A percentile compares a stretch with the other conserved stretches of the same genome.
Evolutionary conservation across 495 filamentous ascomycete species (phyloP).

Genomic region (Xylaria curta): DNA sequence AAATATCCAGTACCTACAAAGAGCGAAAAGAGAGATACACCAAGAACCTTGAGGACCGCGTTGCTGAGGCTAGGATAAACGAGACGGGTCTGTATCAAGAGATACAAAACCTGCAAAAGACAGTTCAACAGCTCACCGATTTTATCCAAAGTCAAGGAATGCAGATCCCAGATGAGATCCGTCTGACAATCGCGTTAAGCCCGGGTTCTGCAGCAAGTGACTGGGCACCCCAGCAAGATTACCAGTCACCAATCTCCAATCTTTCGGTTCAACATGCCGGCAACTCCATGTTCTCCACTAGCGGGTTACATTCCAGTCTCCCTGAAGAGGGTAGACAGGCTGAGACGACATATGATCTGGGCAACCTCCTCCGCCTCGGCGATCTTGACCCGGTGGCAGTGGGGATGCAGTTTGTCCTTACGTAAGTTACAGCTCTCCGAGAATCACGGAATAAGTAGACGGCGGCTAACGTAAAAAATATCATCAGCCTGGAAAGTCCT

Average conservation of each 20-base stretch:
- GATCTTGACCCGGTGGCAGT: slow-evolving; percentile 30
- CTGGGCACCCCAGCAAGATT: slow-evolving; percentile 11
- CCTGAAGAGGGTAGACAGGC: neutral
- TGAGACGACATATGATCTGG: neutral
- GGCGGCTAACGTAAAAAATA: neutral
- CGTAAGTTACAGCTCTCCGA: slow-evolving; percentile 3
- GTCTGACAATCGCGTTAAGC: neutral
- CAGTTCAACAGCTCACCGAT: slow-evolving; percentile 29
- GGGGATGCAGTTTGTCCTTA: slow-evolving; percentile 33
- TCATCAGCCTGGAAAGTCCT: slow-evolving; percentile 25
- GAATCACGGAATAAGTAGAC: neutral
- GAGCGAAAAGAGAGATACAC: slow-evolving; percentile 51
- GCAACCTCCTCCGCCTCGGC: slow-evolving; percentile 16
- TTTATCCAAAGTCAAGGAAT: slow-evolving; percentile 20
- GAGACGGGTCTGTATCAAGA: slow-evolving; percentile 41
- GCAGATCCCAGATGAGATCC: slow-evolving; percentile 16
- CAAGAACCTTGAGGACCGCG: slow-evolving; percentile 46
- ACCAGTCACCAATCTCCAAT: neutral
- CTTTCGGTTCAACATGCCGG: neutral
- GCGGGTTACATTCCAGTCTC: neutral
- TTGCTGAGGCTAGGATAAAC: slow-evolving; percentile 40
- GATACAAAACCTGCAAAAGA: slow-evolving; percentile 29
- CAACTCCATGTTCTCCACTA: neutral
- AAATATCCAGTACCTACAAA: slow-evolving; percentile 43
- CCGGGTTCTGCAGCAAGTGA: neutral